Evolutionary conservation across 768 basidiomycete genomes (phyloP).

Genomic region (Daedaleopsis sinensis): DNA sequence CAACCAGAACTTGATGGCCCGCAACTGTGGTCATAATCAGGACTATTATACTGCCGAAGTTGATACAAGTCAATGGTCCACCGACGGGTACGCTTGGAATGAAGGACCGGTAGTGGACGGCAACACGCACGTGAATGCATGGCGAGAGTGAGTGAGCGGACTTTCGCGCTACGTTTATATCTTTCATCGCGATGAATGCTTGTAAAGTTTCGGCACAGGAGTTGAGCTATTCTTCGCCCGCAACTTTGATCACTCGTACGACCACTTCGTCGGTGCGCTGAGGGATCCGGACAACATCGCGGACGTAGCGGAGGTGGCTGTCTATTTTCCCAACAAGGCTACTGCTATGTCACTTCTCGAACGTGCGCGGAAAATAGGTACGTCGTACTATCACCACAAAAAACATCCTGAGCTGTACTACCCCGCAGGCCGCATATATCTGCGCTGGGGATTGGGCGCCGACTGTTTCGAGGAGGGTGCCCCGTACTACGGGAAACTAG

Average conservation of each 20-base stretch:
- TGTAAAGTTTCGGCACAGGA: slow-evolving; percentile 34
- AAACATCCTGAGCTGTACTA: not conserved
- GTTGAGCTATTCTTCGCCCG: slow-evolving; percentile 34
- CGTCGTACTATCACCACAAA: not conserved
- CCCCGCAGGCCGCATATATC: slow-evolving; percentile 28
- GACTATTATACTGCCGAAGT: no score
- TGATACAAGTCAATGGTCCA: no score
- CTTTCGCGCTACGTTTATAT: no score
- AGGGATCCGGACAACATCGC: slow-evolving; percentile 44
- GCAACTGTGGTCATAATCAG: no score
- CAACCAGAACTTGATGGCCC: no score
- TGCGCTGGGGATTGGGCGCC: slow-evolving; percentile 34
- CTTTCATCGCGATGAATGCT: not conserved
- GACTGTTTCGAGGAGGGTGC: slow-evolving; percentile 41
- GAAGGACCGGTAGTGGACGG: no score
- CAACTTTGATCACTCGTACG: slow-evolving; percentile 36
- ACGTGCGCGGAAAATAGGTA: slow-evolving; percentile 30
- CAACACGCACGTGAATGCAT: no score
- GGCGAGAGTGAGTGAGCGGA: no score
- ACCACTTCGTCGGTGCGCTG: slow-evolving; percentile 41
- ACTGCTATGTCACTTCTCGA: slow-evolving; percentile 32
- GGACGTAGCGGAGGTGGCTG: slow-evolving; percentile 38
- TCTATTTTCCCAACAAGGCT: slow-evolving; percentile 30
- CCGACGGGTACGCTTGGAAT: no score
- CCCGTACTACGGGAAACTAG: slow-evolving; percentile 38